phyloP scores from a whole-genome alignment of 75 land plant species.

The Picea sitchensis region DNA sequence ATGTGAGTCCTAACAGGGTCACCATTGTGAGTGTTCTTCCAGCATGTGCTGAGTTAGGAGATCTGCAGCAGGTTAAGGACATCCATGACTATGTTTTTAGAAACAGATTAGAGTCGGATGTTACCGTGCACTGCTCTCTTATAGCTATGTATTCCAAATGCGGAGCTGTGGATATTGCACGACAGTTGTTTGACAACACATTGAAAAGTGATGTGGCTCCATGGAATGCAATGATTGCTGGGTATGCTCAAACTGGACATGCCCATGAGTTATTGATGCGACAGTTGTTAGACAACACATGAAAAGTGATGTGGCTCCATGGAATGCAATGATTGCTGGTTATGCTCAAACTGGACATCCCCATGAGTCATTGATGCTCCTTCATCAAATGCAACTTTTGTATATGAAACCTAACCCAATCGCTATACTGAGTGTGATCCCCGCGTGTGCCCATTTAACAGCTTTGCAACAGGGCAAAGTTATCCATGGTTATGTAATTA shows the following conservation, averaged over 20 bases:
- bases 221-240: slow-evolving; percentile 13
- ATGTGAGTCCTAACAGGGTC: slow-evolving; percentile 15
- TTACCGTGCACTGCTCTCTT: slow-evolving; percentile 29
- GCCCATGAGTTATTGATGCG: neutral
- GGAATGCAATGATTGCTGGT: slow-evolving; percentile 79
- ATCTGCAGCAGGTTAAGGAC: slow-evolving; percentile 17
- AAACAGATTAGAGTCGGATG: slow-evolving; percentile 21
- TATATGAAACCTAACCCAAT: slow-evolving; percentile 51
- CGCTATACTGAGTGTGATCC: slow-evolving; percentile 50
- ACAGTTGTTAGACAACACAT: slow-evolving; percentile 32
- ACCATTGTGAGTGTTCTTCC: slow-evolving; percentile 13
- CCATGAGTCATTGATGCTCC: slow-evolving; percentile 32
- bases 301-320: slow-evolving; percentile 30
- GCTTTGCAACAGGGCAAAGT: slow-evolving; percentile 32
- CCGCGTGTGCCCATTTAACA: slow-evolving; percentile 45
- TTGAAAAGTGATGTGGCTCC: slow-evolving; percentile 7
- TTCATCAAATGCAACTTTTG: slow-evolving; percentile 28
- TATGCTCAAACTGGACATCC: slow-evolving; percentile 51
- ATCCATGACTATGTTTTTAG: slow-evolving; percentile 23
- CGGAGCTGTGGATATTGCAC: slow-evolving; percentile 25
- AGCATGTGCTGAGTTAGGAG: slow-evolving; percentile 23
- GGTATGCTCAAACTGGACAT: slow-evolving; percentile 8
- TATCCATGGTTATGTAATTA: slow-evolving; percentile 50
- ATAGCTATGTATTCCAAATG: slow-evolving; percentile 49
- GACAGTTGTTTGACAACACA: slow-evolving; percentile 19